Percentiles rank a stretch among this genome's conserved stretches.
Evolutionary conservation across 495 filamentous ascomycete genomes (phyloP).

Genomic region (Hyaloscypha finlandica): DNA sequence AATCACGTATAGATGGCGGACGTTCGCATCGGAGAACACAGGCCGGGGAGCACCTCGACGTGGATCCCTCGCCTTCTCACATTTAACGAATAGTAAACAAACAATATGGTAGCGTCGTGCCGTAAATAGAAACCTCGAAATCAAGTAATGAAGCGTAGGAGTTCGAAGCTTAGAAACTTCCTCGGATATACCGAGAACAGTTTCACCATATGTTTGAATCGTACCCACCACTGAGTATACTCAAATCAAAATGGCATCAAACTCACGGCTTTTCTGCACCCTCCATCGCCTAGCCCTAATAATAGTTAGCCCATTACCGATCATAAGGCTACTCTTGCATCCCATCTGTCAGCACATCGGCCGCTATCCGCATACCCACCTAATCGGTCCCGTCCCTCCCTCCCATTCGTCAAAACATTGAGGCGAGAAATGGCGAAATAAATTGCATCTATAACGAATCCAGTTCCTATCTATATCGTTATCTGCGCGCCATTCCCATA

Average conservation of each 20-base stretch:
- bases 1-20: neutral
- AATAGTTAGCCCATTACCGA: neutral
- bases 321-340: neutral
- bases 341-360: neutral
- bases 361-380: neutral
- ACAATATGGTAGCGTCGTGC: no score
- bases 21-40: neutral
- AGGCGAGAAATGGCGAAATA: constrained; percentile 8
- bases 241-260: no score
- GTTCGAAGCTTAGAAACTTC: no score
- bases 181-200: no score
- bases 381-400: neutral
- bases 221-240: no score
- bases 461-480: neutral
- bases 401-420: neutral
- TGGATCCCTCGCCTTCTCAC: no score
- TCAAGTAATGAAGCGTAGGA: no score
- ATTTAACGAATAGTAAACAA: no score
- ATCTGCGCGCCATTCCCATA: neutral
- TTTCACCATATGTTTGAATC: no score
- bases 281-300: neutral
- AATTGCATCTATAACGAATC: neutral
- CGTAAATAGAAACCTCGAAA: no score
- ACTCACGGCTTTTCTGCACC: no score
- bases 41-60: no score